These are phyloP conservation scores for Neophaeococcomyces aloes DNA, from an alignment of 2,329 filamentous ascomycete species.

Conservation along the genomic window DNA sequence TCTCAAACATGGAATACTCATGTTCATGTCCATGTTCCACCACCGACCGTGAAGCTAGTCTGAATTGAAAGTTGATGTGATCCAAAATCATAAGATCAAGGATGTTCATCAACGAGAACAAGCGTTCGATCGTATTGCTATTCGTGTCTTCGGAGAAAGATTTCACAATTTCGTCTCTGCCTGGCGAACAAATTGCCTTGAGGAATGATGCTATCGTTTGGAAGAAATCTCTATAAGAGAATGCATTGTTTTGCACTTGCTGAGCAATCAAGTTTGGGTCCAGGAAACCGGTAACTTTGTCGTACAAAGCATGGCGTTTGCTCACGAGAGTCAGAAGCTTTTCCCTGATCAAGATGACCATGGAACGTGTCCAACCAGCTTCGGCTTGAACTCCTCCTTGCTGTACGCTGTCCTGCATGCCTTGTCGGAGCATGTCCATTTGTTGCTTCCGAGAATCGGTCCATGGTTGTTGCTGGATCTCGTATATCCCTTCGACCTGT, in stretches of 20 bases:
- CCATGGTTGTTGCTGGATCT: constrained; percentile 43
- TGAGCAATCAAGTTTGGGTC: constrained; percentile 48
- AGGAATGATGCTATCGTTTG: constrained; percentile 52
- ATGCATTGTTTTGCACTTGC: constrained; percentile 49
- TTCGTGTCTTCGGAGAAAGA: constrained; percentile 40
- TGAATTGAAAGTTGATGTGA: constrained; percentile 56
- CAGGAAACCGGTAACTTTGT: constrained; percentile 49
- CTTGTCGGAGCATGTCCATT: constrained; percentile 38
- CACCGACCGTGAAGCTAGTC: constrained; percentile 48
- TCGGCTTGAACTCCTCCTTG: constrained; percentile 46
- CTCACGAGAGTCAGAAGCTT: constrained; percentile 50
- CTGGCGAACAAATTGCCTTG: constrained; percentile 55
- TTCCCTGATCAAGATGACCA: constrained; percentile 54
- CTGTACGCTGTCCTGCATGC: constrained; percentile 50
- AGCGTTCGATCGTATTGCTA: constrained; percentile 50
- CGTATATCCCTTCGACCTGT: constrained; percentile 53
- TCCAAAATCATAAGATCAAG: constrained; percentile 54
- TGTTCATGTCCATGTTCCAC: constrained; percentile 53
- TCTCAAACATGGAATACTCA: constrained; percentile 49
- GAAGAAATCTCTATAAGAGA: constrained; percentile 54
- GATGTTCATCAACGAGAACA: constrained; percentile 52
- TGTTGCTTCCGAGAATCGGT: constrained; percentile 44
- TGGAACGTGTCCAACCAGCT: constrained; percentile 52
- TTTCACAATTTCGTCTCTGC: constrained; percentile 50
- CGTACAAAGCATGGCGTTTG: constrained; percentile 51